Conservation (phyloP, 2,329 filamentous ascomycete genomes). For the Diaporthe amygdali region DNA sequence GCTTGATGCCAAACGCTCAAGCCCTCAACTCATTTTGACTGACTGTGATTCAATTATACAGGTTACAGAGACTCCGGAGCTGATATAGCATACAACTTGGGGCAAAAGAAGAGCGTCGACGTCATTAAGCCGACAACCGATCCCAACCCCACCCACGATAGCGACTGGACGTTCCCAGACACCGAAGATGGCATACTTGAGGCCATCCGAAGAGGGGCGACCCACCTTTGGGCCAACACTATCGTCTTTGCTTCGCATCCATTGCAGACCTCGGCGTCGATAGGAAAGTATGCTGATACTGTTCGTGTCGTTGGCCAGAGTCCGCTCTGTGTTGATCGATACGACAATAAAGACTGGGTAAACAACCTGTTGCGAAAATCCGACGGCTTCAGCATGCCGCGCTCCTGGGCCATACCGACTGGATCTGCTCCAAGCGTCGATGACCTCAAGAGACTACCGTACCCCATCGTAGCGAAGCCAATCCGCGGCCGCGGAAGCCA, state of each 20-base stretch:
- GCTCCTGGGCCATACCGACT: conserved; percentile 37
- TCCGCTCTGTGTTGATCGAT: conserved; percentile 50
- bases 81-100: background rate
- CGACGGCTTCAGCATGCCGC: conserved; percentile 45
- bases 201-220: background rate
- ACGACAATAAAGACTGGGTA: conserved; percentile 56
- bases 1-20: background rate
- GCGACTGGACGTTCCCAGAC: background rate
- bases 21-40: background rate
- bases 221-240: background rate
- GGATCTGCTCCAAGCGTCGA: background rate
- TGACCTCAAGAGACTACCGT: conserved; percentile 1
- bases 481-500: conserved; percentile 53
- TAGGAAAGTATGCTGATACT: background rate
- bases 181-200: background rate
- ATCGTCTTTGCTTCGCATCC: background rate
- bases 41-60: background rate
- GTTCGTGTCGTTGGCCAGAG: conserved; percentile 51
- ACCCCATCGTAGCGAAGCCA: conserved; percentile 53
- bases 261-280: background rate
- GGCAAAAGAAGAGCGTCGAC: background rate
- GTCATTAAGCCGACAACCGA: background rate
- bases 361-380: conserved; percentile 46
- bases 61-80: background rate
- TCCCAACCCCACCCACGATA: background rate